A percentile compares a stretch with the other conserved stretches of the same genome.
phyloP scores from a whole-genome alignment of 108 stramenopile genomes.

The Asterionellopsis glacialis region DNA sequence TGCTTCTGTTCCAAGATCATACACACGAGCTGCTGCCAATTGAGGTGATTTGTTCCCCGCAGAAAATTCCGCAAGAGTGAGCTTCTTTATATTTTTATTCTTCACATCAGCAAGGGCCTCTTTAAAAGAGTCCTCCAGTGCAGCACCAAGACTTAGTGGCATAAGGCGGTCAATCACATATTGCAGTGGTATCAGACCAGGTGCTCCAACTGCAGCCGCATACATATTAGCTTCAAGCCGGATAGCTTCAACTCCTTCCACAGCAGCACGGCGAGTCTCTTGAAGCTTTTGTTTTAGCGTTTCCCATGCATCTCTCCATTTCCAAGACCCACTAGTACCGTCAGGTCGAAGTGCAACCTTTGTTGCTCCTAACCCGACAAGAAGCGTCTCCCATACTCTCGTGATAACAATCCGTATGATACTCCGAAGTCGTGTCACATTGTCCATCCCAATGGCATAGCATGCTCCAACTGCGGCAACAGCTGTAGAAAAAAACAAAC shows the following conservation, averaged over 20 bases:
- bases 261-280: slow-evolving; percentile 34
- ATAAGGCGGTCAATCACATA: slow-evolving; percentile 46
- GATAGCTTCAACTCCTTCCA: slow-evolving; percentile 51
- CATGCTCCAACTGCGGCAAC: slow-evolving; percentile 34
- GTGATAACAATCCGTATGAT: slow-evolving; percentile 28
- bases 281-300: slow-evolving; percentile 30
- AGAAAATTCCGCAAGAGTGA: slow-evolving; percentile 27
- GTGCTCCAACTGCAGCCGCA: slow-evolving; percentile 23
- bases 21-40: slow-evolving; percentile 37
- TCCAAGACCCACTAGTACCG: slow-evolving; percentile 3
- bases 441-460: slow-evolving; percentile 48
- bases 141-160: slow-evolving; percentile 30
- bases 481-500: slow-evolving; percentile 54
- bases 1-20: slow-evolving; percentile 36
- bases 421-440: slow-evolving; percentile 26
- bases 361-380: slow-evolving; percentile 24
- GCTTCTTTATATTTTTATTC: slow-evolving; percentile 30
- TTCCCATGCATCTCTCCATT: slow-evolving; percentile 36
- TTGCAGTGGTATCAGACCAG: slow-evolving; percentile 49
- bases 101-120: slow-evolving; percentile 26
- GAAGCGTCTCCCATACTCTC: slow-evolving; percentile 43
- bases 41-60: slow-evolving; percentile 32
- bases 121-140: slow-evolving; percentile 29
- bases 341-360: slow-evolving; percentile 21
- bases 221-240: slow-evolving; percentile 39